Base-by-base conservation (phyloP, 345 rosid genomes). In the Arabidopsis arenosa region DNA sequence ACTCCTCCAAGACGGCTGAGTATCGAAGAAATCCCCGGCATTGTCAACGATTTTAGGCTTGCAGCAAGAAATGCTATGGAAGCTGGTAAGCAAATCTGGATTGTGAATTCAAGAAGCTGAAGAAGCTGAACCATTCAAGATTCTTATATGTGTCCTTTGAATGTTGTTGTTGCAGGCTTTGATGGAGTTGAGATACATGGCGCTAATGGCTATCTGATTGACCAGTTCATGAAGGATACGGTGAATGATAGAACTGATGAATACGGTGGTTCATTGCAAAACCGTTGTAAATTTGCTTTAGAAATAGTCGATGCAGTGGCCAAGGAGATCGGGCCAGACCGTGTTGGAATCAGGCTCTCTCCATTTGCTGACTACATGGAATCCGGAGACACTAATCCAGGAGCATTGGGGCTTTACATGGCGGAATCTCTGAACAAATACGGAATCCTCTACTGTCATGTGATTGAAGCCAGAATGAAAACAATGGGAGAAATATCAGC, bases 121-220 rank as follows among this genome's bases (percentile, higher is more conserved):
- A 21, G 48, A 32, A 33, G n/a, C 47, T 67, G 11, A 13, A 9
- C 21, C 13, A 33, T 41, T n/a, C 53, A 61, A 72, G 68, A 39
- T 39, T 61, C 52, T 73, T 52, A 45, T 47, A 23, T 59, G 6
- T 59, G 45, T 52, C 7, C 14, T 43, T 73, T 48, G 70, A 73
- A 63, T 74, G 4, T 71, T 53, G 54, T 51, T 47, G 35, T 47
- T 75, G 70, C 64, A 91, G 92, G 94, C 14, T 89, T 89, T 11
- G 95, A 89, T 51, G 94, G 94, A 4, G 89, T 91, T n/a, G 97
- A 91, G 80, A 85, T 91, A 66, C 97, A 87, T 14, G 95, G 91
- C 0, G 93, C 95, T 63, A 77, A 91, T 47, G 95, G 97, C 39
- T 85, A 83, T 75, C 70, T 89, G 30, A 72, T 87, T 4, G 95